Percentiles rank a stretch among this genome's conserved stretches.
These are phyloP conservation scores for Blastobotrys aristatus DNA, from an alignment of 1,139 yeast genomes.

Conservation along the genomic window DNA sequence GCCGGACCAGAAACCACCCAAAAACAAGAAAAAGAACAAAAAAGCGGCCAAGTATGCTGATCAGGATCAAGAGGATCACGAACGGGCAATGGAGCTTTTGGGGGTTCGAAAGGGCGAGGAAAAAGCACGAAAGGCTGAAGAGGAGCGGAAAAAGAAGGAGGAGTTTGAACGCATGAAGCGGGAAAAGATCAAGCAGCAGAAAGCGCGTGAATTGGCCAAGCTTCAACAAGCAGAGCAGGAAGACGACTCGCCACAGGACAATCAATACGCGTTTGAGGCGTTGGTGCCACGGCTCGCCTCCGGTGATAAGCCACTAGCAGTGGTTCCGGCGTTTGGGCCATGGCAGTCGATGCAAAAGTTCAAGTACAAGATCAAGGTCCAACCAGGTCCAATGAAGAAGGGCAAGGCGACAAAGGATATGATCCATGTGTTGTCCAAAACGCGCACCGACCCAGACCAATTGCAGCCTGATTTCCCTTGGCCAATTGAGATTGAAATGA, in stretches of 20 bases:
- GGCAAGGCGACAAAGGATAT: constrained; percentile 79
- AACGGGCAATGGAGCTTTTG: constrained; percentile 65
- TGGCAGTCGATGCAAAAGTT: constrained; percentile 73
- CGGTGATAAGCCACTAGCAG: constrained; percentile 46
- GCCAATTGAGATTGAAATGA: constrained; percentile 60
- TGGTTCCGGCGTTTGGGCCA: constrained; percentile 89
- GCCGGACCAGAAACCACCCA: constrained; percentile 26
- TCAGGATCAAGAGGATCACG: constrained; percentile 86
- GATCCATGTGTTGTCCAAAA: constrained; percentile 51
- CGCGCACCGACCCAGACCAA: constrained; percentile 49
- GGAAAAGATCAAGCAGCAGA: constrained; percentile 40
- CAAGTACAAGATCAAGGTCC: constrained; percentile 79
- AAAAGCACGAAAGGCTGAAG: constrained; percentile 32
- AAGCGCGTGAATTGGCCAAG: constrained; percentile 46
- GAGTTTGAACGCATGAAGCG: constrained; percentile 33
- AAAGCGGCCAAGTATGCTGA: constrained; percentile 80
- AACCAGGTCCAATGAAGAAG: constrained; percentile 83
- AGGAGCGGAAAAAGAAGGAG: constrained; percentile 32
- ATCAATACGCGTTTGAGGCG: constrained; percentile 27
- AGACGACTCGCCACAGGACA: constrained; percentile 30
- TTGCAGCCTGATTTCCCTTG: constrained; percentile 58
- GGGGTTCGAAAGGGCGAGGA: constrained; percentile 76
- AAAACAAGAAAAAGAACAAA: constrained; percentile 72
- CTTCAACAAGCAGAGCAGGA: constrained; percentile 31
- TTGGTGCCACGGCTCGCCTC: constrained; percentile 36